Percentiles rank a stretch among this genome's conserved stretches.
Evolutionary conservation across 2,329 filamentous ascomycete genomes (phyloP).

Genomic region (Orbilia oligospora): DNA sequence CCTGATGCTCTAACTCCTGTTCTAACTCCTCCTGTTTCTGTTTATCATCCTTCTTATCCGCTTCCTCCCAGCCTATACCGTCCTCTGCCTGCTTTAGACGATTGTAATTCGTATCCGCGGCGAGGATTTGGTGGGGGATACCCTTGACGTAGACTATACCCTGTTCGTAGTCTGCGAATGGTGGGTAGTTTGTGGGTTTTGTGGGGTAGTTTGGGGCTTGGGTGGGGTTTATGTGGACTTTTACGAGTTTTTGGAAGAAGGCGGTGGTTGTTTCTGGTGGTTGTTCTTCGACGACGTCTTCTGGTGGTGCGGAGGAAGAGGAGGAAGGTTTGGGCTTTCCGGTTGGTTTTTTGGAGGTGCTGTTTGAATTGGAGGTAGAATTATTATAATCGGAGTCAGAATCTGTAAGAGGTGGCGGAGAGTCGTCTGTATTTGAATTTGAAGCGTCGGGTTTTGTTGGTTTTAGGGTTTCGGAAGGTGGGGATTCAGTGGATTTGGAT

Average conservation of each 20-base stretch:
- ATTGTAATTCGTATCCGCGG: slow-evolving; percentile 37
- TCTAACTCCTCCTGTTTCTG: slow-evolving; percentile 20
- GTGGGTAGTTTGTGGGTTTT: slow-evolving; percentile 28
- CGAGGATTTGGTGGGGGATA: slow-evolving; percentile 38
- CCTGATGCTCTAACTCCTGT: slow-evolving; percentile 1
- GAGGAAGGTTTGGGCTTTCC: slow-evolving; percentile 20
- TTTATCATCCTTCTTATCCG: slow-evolving; percentile 25
- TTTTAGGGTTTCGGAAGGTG: not conserved
- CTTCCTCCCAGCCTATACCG: slow-evolving; percentile 27
- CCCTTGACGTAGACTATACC: slow-evolving; percentile 49
- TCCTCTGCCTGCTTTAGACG: slow-evolving; percentile 8
- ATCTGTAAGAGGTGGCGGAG: not conserved
- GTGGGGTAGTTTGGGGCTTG: slow-evolving; percentile 24
- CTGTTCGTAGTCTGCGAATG: slow-evolving; percentile 39
- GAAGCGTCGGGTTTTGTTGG: slow-evolving; percentile 2
- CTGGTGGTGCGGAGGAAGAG: not conserved
- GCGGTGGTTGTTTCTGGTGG: slow-evolving; percentile 22
- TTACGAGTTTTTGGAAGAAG: slow-evolving; percentile 47
- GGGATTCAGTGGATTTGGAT: not conserved
- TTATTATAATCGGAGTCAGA: not conserved
- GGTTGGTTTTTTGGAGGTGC: not conserved
- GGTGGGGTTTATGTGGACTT: slow-evolving; percentile 46
- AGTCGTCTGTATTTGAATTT: not conserved
- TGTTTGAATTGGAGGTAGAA: not conserved
- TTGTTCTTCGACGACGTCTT: not conserved